Conservation (phyloP, 306 rosid genomes). For the Urtica urens region DNA sequence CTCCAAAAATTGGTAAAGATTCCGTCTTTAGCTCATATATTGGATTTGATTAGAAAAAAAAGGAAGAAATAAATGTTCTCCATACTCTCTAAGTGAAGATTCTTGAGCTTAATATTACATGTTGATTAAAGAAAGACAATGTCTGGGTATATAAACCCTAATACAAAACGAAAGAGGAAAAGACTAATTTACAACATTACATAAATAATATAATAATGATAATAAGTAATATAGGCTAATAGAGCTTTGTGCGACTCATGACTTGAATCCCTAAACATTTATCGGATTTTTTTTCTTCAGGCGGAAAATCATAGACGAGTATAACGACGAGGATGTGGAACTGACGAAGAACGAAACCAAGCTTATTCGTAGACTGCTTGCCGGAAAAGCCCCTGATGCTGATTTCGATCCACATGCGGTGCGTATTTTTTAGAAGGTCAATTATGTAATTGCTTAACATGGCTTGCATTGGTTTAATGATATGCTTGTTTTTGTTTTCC, state of each 20-base stretch:
- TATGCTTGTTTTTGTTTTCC: conserved; percentile 6
- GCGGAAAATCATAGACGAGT: conserved; percentile 69
- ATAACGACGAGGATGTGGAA: conserved; percentile 70
- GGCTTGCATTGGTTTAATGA: too few species aligned
- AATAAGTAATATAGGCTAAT: too few species aligned
- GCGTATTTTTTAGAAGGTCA: conserved; percentile 24
- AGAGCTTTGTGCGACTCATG: too few species aligned
- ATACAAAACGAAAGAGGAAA: too few species aligned
- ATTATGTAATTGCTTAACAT: too few species aligned
- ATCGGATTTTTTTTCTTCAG: conserved; percentile 18
- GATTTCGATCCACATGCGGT: conserved; percentile 80
- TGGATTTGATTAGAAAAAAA: background rate
- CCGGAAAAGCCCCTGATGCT: conserved; percentile 67
- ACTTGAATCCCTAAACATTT: too few species aligned
- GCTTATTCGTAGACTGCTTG: conserved; percentile 44
- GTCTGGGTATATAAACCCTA: too few species aligned
- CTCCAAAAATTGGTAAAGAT: conserved; percentile 66
- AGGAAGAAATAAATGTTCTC: background rate
- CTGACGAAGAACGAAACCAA: conserved; percentile 56
- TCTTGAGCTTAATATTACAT: background rate
- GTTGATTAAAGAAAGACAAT: too few species aligned
- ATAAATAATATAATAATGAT: too few species aligned
- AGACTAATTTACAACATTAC: too few species aligned
- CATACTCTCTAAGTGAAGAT: background rate
- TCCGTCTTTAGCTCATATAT: background rate